Evolutionary conservation across 495 filamentous ascomycete genomes (phyloP).

Genomic region (Penicillium odoratum): DNA sequence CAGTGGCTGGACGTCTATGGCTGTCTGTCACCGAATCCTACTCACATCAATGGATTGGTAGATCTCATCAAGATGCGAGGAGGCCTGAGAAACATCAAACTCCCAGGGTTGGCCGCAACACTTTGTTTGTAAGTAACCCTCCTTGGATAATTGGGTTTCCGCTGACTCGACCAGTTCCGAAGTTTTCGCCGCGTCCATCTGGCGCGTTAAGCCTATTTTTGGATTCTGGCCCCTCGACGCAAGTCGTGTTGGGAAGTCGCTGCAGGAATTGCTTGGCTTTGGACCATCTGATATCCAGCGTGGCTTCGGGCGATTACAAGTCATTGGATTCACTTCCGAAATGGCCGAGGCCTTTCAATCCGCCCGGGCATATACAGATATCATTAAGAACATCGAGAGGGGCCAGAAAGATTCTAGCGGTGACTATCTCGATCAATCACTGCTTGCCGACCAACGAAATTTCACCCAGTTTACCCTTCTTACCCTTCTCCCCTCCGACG

Average conservation of each 20-base stretch:
- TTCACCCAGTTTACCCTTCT: slow-evolving; percentile 34
- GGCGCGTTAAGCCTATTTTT: slow-evolving; percentile 33
- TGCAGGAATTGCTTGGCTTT: slow-evolving; percentile 35
- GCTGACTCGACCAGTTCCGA: slow-evolving; percentile 32
- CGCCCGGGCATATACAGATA: slow-evolving; percentile 29
- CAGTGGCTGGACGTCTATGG: slow-evolving; percentile 48
- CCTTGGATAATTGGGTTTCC: neutral
- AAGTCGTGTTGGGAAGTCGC: slow-evolving; percentile 14
- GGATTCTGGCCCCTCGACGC: slow-evolving; percentile 35
- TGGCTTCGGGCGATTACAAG: slow-evolving; percentile 27
- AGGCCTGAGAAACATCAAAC: slow-evolving; percentile 33
- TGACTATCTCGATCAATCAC: slow-evolving; percentile 18
- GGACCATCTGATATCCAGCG: slow-evolving; percentile 22
- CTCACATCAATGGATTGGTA: slow-evolving; percentile 38
- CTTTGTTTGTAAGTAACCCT: slow-evolving; percentile 37
- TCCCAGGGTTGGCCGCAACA: slow-evolving; percentile 32
- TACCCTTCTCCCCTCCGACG: slow-evolving; percentile 27
- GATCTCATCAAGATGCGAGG: slow-evolving; percentile 39
- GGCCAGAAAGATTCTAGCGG: neutral
- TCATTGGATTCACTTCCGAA: slow-evolving; percentile 33
- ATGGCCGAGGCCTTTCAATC: slow-evolving; percentile 36
- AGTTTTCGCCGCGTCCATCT: slow-evolving; percentile 32
- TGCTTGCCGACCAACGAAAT: slow-evolving; percentile 42
- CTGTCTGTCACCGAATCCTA: slow-evolving; percentile 36
- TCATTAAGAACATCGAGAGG: slow-evolving; percentile 19